phyloP scores from a whole-genome alignment of 148 eudicot species.

The Arctostaphylos glauca region DNA sequence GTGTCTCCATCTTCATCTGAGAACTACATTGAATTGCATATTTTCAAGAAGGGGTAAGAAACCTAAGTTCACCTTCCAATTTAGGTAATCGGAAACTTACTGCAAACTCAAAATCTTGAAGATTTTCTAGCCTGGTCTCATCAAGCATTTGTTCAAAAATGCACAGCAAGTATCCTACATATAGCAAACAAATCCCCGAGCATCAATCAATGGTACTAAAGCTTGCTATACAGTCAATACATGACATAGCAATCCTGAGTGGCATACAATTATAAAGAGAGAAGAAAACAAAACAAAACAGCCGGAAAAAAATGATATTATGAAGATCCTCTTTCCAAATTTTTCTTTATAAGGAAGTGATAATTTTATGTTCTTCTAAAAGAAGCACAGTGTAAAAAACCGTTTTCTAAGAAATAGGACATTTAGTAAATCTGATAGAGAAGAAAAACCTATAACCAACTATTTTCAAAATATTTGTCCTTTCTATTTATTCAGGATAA shows the following conservation, averaged over 20 bases:
- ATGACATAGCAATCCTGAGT: background rate
- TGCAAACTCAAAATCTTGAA: conserved; percentile 89
- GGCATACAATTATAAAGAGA: background rate
- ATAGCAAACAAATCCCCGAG: background rate
- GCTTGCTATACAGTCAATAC: background rate
- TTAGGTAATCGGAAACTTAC: conserved; percentile 45
- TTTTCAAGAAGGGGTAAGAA: conserved; percentile 8
- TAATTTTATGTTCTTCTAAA: background rate
- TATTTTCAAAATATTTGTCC: background rate
- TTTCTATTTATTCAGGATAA: background rate
- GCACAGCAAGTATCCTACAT: conserved; percentile 85
- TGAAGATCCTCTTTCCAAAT: background rate
- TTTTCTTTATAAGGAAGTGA: background rate
- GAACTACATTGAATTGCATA: conserved; percentile 50
- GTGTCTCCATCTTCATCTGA: conserved; percentile 74
- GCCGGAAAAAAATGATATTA: background rate
- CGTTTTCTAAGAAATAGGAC: background rate
- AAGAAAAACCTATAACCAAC: background rate
- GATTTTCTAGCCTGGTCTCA: conserved; percentile 52
- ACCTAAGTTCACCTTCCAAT: background rate
- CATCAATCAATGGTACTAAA: conserved; percentile 12
- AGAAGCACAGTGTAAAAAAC: background rate
- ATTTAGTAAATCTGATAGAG: background rate
- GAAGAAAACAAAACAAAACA: background rate
- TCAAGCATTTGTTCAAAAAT: conserved; percentile 71